Percentiles rank a stretch among this genome's conserved stretches.
Evolutionary conservation across 495 filamentous ascomycete species (phyloP).

Genomic region (Filosporella fistucella): DNA sequence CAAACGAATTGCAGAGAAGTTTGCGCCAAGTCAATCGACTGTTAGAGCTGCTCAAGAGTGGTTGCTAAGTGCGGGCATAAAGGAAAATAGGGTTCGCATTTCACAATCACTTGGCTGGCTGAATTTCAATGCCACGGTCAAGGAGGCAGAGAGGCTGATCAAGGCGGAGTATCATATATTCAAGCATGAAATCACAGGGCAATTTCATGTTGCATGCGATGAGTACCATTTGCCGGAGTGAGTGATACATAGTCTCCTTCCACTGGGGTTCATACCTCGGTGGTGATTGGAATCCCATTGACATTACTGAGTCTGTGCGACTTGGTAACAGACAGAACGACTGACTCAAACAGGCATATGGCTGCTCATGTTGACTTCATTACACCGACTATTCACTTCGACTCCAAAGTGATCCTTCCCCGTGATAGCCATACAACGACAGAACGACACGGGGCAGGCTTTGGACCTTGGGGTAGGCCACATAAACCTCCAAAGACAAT

Average conservation of each 20-base stretch:
- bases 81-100: neutral
- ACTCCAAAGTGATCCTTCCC: too few relatives aligned
- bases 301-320: too few relatives aligned
- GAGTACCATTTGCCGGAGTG: too few relatives aligned
- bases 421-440: too few relatives aligned
- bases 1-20: conserved; percentile 6
- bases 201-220: conserved; percentile 24
- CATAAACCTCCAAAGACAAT: neutral
- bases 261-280: too few relatives aligned
- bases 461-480: neutral
- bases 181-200: conserved; percentile 34
- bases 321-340: conserved; percentile 6
- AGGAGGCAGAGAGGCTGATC: neutral
- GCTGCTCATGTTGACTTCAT: conserved; percentile 54
- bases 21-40: conserved; percentile 7
- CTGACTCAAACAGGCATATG: conserved; percentile 42
- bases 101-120: neutral
- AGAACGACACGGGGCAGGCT: neutral
- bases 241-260: too few relatives aligned
- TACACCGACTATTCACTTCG: conserved; percentile 51
- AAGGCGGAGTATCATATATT: conserved; percentile 26
- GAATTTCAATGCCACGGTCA: neutral
- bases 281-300: too few relatives aligned
- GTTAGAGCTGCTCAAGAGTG: conserved; percentile 5
- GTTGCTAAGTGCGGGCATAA: conserved; percentile 1